These are phyloP conservation scores for Trichophyton mentagrophytes DNA, from an alignment of 2,329 filamentous ascomycete genomes.

Conservation along the genomic window DNA sequence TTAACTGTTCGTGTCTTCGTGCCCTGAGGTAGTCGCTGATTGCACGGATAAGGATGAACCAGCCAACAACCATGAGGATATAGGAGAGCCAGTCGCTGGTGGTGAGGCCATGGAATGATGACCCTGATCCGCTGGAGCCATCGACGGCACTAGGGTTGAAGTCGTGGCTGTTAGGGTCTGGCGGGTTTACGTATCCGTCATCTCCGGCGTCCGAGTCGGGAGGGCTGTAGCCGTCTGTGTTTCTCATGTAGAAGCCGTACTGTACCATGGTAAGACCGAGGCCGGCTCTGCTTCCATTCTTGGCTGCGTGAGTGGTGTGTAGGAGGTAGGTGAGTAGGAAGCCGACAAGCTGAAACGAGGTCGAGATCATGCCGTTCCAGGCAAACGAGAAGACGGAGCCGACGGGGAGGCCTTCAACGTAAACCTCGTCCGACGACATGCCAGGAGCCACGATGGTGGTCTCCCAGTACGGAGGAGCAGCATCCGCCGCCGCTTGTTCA, in stretches of 20 bases:
- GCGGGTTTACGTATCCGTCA: constrained; percentile 40
- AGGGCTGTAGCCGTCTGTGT: constrained; percentile 27
- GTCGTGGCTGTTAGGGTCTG: constrained; percentile 79
- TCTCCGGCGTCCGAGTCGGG: constrained; percentile 39
- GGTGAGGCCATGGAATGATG: constrained; percentile 43
- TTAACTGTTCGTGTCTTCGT: constrained; percentile 79
- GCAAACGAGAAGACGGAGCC: constrained; percentile 69
- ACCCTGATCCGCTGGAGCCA: constrained; percentile 18
- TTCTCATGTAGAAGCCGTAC: constrained; percentile 91
- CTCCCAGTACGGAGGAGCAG: constrained; percentile 96
- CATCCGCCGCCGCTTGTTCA: constrained; percentile 93
- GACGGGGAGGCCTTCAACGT: constrained; percentile 88
- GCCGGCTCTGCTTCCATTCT: constrained; percentile 89
- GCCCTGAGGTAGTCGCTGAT: constrained; percentile 82
- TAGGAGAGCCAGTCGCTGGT: constrained; percentile 85
- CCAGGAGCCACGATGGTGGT: constrained; percentile 93
- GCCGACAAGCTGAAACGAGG: constrained; percentile 92
- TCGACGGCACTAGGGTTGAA: constrained; percentile 64
- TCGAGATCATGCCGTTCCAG: constrained; percentile 82
- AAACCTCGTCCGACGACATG: constrained; percentile 85
- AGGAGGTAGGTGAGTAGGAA: constrained; percentile 96
- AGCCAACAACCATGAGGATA: constrained; percentile 87
- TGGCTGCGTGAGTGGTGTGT: constrained; percentile 94
- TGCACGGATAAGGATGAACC: constrained; percentile 94
- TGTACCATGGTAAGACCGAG: constrained; percentile 92